Conservation (phyloP, 106 monocot genomes). For the Dactylorhiza incarnata region DNA sequence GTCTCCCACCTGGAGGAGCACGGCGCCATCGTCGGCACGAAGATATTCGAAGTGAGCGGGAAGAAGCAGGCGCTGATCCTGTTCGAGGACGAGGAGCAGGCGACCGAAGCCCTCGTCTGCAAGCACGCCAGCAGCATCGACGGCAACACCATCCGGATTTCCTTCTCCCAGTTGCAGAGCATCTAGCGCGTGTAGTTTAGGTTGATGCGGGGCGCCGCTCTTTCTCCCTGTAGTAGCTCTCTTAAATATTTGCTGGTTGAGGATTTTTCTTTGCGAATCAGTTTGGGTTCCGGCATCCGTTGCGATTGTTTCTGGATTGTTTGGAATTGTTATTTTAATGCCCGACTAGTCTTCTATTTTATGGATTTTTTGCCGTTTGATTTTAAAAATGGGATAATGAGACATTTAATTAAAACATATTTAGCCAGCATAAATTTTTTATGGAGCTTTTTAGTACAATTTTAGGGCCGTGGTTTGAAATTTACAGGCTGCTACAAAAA, state of each 20-base stretch:
- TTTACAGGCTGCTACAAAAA: too few relatives aligned
- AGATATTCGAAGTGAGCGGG: conserved; percentile 49
- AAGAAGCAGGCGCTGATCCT: conserved; percentile 56
- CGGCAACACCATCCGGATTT: conserved; percentile 39
- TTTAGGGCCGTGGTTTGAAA: too few relatives aligned
- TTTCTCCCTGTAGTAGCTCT: background rate
- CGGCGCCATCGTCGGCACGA: conserved; percentile 38
- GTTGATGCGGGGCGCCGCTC: background rate
- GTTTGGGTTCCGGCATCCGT: background rate
- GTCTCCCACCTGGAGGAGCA: conserved; percentile 45
- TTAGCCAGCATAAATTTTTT: too few relatives aligned
- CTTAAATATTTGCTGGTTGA: background rate
- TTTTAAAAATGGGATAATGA: too few relatives aligned
- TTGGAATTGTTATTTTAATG: background rate
- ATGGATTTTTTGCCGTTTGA: too few relatives aligned
- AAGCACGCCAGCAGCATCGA: conserved; percentile 51
- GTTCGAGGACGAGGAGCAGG: conserved; percentile 57
- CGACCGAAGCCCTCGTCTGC: conserved; percentile 58
- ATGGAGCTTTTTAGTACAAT: too few relatives aligned
- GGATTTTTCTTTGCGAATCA: background rate
- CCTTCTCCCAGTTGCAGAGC: conserved; percentile 61
- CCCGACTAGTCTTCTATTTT: background rate
- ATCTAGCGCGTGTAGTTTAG: conserved; percentile 3
- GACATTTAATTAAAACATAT: too few relatives aligned
- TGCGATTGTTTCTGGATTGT: background rate